Evolutionary conservation across 2,329 filamentous ascomycete genomes (phyloP), one percentile per base, ranked within the genome.

Genomic region (Pezicula neosporulosa): DNA sequence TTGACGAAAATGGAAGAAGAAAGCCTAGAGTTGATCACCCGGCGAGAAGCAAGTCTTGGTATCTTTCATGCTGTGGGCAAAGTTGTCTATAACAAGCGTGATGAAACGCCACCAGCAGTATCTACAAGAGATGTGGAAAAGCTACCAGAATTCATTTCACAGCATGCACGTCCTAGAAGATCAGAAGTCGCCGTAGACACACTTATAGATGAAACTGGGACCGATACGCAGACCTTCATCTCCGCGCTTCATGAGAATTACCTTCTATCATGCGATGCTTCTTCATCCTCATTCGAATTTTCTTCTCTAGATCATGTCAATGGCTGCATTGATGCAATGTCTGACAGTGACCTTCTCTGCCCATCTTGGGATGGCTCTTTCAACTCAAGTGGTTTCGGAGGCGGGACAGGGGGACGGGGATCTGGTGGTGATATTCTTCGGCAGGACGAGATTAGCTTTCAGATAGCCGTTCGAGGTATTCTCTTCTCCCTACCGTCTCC

Each of bases 61-160:
- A 90, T 99, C 47, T 99, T 99, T 64, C 94, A 99, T 67, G 91
- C 94, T 0, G 89, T 97, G 12, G 94, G 93, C 3, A 97, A 94
- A 66, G 89, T 99, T 2, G 86, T 97, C 1, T 96, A 97, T 73
- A 99, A 99, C 73, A 99, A 97, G 67, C 82, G 94, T 43, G 80
- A 87, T 19, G 83, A 86, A 27, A 66, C 55, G 43, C 68, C 70
- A 4, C 66, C 68, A 4, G 70, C 76, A 12, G 60, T 67, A 42
- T 61, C 65, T 42, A 52, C 66, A 8, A 70, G 75, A 30, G 69
- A 70, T 16, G 72, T 72, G 3, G 83, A 87, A 60, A 68, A 69
- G 21, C 71, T 90, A 16, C 86, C 86, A 5, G 60, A 68, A n/a
- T 80, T 83, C 65, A 67, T 89, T 35, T 72, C 76, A 3, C 75